Evolutionary conservation across 352 stramenopile genomes (phyloP).

Genomic region (Globisporangium okanoganense): DNA sequence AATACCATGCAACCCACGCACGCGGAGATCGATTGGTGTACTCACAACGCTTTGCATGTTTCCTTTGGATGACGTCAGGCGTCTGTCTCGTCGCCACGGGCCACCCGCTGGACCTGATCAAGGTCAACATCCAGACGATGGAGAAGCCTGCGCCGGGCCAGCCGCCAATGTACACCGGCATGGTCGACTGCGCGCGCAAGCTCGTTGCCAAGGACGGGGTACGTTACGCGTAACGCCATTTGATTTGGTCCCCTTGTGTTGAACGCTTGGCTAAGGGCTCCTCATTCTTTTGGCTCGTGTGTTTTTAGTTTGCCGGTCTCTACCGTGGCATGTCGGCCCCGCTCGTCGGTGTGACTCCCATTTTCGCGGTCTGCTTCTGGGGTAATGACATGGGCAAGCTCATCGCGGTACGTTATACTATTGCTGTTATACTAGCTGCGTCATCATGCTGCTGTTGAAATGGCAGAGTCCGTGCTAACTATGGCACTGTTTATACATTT

Average conservation of each 20-base stretch:
- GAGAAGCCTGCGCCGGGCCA: constrained; percentile 58
- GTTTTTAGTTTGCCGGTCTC: constrained; percentile 61
- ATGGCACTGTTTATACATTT: neutral
- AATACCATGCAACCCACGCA: neutral
- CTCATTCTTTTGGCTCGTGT: constrained; percentile 11
- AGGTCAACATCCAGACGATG: constrained; percentile 94
- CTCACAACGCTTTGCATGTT: neutral
- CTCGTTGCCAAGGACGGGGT: constrained; percentile 93
- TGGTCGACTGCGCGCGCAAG: constrained; percentile 90
- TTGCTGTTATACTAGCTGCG: too few species aligned
- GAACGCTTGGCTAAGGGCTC: neutral
- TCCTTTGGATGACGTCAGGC: constrained; percentile 27
- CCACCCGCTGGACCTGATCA: constrained; percentile 95
- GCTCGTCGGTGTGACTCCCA: constrained; percentile 92
- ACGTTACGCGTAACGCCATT: constrained; percentile 15
- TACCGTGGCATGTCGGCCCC: constrained; percentile 96
- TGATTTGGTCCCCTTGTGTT: neutral
- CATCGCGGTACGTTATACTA: constrained; percentile 62
- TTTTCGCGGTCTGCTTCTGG: constrained; percentile 98
- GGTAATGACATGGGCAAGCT: constrained; percentile 96
- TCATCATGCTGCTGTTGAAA: too few species aligned
- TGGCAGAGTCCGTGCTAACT: constrained; percentile 1
- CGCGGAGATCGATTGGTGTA: neutral
- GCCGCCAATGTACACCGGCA: constrained; percentile 73
- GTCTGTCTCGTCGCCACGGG: constrained; percentile 91